phyloP scores from a whole-genome alignment of 257 asterid genomes.

The Solanum sejunctum region DNA sequence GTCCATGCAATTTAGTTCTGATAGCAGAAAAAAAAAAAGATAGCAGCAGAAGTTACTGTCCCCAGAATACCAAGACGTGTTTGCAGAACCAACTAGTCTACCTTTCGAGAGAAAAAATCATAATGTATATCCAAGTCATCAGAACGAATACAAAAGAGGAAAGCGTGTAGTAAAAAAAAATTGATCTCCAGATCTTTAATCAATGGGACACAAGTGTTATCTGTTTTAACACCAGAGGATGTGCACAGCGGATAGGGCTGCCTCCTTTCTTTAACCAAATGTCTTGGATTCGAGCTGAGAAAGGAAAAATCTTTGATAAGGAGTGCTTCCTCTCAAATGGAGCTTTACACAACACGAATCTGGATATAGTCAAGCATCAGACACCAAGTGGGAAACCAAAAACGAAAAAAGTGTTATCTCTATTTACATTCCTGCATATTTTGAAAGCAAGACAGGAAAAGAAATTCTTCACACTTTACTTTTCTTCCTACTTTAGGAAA shows the following conservation, averaged over 20 bases:
- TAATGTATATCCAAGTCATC: background rate
- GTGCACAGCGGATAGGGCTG: too few species aligned
- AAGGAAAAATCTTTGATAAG: too few species aligned
- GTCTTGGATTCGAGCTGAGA: too few species aligned
- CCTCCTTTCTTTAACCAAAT: too few species aligned
- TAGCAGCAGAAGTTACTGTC: background rate
- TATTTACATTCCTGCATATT: background rate
- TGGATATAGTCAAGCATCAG: too few species aligned
- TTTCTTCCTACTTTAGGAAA: background rate
- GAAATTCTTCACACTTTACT: background rate
- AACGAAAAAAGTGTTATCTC: background rate
- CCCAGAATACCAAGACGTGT: background rate
- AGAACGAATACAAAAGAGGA: background rate
- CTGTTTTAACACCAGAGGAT: too few species aligned
- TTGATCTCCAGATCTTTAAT: background rate
- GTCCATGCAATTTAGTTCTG: background rate
- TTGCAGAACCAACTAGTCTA: background rate
- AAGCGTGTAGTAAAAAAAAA: background rate
- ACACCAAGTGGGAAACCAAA: too few species aligned
- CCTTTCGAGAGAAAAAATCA: background rate
- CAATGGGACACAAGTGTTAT: background rate
- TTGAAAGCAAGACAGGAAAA: background rate
- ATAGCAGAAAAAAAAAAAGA: too few species aligned
- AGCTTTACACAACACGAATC: too few species aligned
- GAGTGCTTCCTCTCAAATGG: too few species aligned